Evolutionary conservation across 2,329 filamentous ascomycete genomes (phyloP).

Genomic region (Coleophoma cylindrospora): DNA sequence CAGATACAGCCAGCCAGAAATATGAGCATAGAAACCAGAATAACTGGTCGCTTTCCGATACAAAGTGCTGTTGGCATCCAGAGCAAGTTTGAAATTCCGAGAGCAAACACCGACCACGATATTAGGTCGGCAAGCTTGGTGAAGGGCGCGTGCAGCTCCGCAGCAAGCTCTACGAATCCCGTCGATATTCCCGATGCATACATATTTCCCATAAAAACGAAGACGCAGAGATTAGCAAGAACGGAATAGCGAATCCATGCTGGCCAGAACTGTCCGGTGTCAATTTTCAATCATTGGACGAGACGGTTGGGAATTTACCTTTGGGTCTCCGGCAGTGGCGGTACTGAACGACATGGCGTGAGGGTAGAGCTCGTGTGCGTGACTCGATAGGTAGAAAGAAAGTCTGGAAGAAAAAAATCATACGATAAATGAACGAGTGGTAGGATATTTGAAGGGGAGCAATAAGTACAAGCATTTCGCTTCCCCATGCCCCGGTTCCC

Average conservation of each 20-base stretch:
- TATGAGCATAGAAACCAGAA: constrained; percentile 26
- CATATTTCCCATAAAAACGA: constrained; percentile 13
- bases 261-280: constrained; percentile 11
- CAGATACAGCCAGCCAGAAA: constrained; percentile 27
- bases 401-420: too few relatives aligned
- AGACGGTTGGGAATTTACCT: constrained; percentile 3
- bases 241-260: constrained; percentile 11
- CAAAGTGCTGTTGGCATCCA: constrained; percentile 14
- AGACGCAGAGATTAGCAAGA: constrained; percentile 12
- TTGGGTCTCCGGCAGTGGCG: constrained; percentile 10
- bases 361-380: too few relatives aligned
- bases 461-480: too few relatives aligned
- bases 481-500: too few relatives aligned
- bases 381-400: too few relatives aligned
- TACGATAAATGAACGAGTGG: too few relatives aligned
- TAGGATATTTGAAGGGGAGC: too few relatives aligned
- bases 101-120: constrained; percentile 15
- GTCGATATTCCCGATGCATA: constrained; percentile 11
- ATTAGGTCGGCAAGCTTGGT: constrained; percentile 10
- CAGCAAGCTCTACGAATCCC: constrained; percentile 12
- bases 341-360: not conserved
- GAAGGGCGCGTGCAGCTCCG: constrained; percentile 10
- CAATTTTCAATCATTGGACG: not conserved
- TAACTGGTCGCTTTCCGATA: constrained; percentile 30
- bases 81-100: constrained; percentile 13